Evolutionary conservation across 495 filamentous ascomycete genomes (phyloP), one percentile per base, ranked within the genome.

Genomic region (Pyrenula massariospora): DNA sequence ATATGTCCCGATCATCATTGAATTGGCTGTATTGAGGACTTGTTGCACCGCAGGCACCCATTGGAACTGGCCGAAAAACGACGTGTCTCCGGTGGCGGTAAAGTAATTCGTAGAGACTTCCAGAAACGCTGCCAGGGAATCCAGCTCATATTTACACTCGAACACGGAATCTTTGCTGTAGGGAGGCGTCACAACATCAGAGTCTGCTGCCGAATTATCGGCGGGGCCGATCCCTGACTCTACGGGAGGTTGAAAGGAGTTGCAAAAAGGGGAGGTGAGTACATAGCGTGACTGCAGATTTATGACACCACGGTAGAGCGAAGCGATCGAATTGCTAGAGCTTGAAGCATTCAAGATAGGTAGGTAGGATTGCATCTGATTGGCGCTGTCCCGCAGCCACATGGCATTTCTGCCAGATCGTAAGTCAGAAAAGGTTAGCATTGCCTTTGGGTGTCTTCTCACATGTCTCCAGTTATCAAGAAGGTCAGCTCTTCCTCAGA

Each of bases 111-210:
- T 63, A 22, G 77, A 82, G 56, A 85, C 70, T 64, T 85, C 74
- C 48, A 86, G 64, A 62, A 87, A 86, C 0, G 82, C 77, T 1
- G 84, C 83, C 0, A 87, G 71, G 12, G 76, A 81, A 65, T 86
- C 84, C n/a, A 87, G 72, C 62, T 86, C 84, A 63, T 80, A 85
- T 65, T 85, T 85, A 72, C 82, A 84, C 58, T 84, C 82, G 62
- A 81, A 84, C 10, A 84, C 78, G 11, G 71, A 59, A 3, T 68
- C 56, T 24, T 67, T 71, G 59, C 78, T 66, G 60, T 82, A 85
- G 0, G 68, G 57, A 2, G 79, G 77, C 10, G 56, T 57, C 12
- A 59, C 56, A 10, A 61, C 59, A 57, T 83, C 81, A 10, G 72
- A 61, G 25, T 50, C 59, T 52, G 72, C 2, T 72, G 73, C 0